phyloP scores from a whole-genome alignment of 2,329 filamentous ascomycete genomes.

The Phoma sp. region DNA sequence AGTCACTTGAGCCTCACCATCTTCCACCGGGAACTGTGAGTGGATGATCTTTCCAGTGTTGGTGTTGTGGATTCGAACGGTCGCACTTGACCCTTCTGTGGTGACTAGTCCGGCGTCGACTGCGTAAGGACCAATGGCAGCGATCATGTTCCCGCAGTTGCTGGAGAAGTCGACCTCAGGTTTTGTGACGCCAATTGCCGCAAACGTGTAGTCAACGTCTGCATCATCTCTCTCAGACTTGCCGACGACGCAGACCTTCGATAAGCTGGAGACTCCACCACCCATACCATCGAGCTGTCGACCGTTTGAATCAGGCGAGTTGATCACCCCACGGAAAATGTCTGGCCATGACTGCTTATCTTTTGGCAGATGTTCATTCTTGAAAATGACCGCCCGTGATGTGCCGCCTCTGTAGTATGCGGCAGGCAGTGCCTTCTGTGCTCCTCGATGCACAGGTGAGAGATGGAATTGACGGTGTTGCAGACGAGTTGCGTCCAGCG shows the following conservation, averaged over 20 bases:
- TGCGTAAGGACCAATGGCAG: neutral
- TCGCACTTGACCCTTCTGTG: neutral
- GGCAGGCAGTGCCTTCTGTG: neutral
- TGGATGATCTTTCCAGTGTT: neutral
- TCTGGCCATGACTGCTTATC: neutral
- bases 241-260: constrained; percentile 71
- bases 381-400: neutral
- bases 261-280: constrained; percentile 70
- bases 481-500: too few species aligned
- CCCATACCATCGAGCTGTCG: constrained; percentile 75
- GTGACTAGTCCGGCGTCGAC: neutral
- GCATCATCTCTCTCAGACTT: constrained; percentile 52
- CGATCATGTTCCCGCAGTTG: constrained; percentile 75
- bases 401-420: neutral
- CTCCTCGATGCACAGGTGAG: neutral
- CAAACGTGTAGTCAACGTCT: neutral
- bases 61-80: neutral
- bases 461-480: too few species aligned
- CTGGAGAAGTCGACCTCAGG: constrained; percentile 68
- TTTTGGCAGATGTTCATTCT: neutral
- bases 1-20: neutral
- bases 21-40: neutral
- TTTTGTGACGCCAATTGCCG: constrained; percentile 54
- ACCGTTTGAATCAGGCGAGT: constrained; percentile 68
- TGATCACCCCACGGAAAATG: constrained; percentile 57